A percentile compares a stretch with the other conserved stretches of the same genome.
Conservation (phyloP, 208 protist species). For the Endotrypanum monterogeii region DNA sequence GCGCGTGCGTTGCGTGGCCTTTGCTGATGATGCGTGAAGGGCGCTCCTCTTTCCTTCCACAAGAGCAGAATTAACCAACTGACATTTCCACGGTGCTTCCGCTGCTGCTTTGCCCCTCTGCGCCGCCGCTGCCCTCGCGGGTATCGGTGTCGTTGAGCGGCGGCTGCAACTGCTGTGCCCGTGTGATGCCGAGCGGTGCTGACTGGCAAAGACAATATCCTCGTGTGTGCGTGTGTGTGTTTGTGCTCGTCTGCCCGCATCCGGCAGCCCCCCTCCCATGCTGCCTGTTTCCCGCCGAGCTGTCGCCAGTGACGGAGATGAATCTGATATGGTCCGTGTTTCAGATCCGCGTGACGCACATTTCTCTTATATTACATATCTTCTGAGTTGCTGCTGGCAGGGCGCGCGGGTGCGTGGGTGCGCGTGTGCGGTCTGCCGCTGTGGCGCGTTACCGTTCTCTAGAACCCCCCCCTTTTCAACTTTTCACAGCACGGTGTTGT, state of each 20-base stretch:
- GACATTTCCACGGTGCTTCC: conserved; percentile 14
- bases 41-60: conserved; percentile 42
- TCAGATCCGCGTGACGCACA: conserved; percentile 68
- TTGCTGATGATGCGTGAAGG: conserved; percentile 50
- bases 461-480: background rate
- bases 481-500: conserved; percentile 33
- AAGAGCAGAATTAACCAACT: conserved; percentile 57
- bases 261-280: background rate
- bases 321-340: conserved; percentile 87
- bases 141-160: conserved; percentile 2
- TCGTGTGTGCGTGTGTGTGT: conserved; percentile 2
- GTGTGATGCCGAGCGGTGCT: conserved; percentile 39
- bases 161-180: background rate
- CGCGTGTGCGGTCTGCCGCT: background rate
- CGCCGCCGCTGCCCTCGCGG: conserved; percentile 6
- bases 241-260: background rate
- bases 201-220: conserved; percentile 5
- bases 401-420: background rate
- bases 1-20: background rate
- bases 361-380: conserved; percentile 51
- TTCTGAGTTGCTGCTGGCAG: conserved; percentile 37
- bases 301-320: conserved; percentile 38
- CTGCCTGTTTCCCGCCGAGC: background rate
- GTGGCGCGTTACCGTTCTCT: too few relatives aligned
- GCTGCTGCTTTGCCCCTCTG: background rate